Base-by-base conservation (phyloP, 805 yeast genomes). In the Candida ipomoeae region DNA sequence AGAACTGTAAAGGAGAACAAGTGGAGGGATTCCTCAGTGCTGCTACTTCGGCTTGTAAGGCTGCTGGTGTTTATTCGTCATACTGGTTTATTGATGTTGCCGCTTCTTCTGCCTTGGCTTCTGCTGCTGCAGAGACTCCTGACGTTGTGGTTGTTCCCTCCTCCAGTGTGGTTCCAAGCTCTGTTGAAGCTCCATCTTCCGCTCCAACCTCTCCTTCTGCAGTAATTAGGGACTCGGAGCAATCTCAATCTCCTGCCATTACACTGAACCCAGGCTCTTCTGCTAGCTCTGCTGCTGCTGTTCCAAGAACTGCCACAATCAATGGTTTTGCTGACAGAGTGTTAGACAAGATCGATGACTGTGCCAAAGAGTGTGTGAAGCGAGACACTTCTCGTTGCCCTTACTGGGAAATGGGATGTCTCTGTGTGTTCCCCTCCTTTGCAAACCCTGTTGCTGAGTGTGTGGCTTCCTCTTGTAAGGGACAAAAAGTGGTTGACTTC, bases 11-110 rank as follows among this genome's bases (percentile, higher is more conserved):
- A 21, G 73, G 73, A 49, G 36, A 44, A 5, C 62, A 66, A n/a
- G 72, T 69, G 37, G 55, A 42, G 26, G 20, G 50, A 20, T 68
- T 66, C 49, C 62, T 69, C 26, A 48, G 61, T 20, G 56, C 59
- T 48, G 74, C 72, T 46, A 51, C 54, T 23, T 60, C 70, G 8
- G 48, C 61, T 44, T 71, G 75, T 57, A 57, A 64, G 14, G 48
- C 60, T n/a, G 71, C 64, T 34, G 69, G 72, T 54, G 67, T 65
- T 17, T 59, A 65, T 62, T 56, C 53, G 20, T 71, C 71, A 50
- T 67, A 64, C 55, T 65, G 70, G 69, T 50, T 58, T 43, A 49
- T 64, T 40, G 58, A 64, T 36, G 58, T 57, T 36, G 55, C 64
- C 17, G 61, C 56, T 13, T 38, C 60, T 34, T 60, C 64, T 37